A percentile compares a stretch with the other conserved stretches of the same genome.
Evolutionary conservation across 129 eudicot genomes (phyloP).

Genomic region (Rutidosis leptorrhynchoides): DNA sequence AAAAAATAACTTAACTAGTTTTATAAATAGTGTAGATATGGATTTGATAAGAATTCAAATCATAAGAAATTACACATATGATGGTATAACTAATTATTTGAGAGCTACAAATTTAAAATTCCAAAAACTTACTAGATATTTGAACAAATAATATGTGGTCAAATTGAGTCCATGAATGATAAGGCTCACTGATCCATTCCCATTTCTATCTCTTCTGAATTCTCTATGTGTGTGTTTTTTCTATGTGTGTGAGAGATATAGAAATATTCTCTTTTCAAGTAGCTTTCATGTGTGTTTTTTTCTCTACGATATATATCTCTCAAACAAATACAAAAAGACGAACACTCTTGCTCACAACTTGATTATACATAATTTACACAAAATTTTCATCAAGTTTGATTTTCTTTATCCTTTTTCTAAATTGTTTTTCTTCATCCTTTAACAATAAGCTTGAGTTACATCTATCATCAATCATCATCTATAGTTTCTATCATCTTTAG

Average conservation of each 20-base stretch:
- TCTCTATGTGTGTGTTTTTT: slow-evolving; percentile 2
- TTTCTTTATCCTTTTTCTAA: neutral
- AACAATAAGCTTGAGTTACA: slow-evolving; percentile 7
- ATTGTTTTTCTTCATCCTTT: slow-evolving; percentile 14
- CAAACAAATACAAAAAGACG: slow-evolving; percentile 43
- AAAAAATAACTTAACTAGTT: too few species aligned
- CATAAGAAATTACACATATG: too few species aligned
- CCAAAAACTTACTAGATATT: neutral
- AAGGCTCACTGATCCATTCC: slow-evolving; percentile 31
- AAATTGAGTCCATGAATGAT: slow-evolving; percentile 35
- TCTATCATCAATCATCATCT: slow-evolving; percentile 8
- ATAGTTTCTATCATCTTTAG: neutral
- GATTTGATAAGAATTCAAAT: too few species aligned
- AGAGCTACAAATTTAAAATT: slow-evolving; percentile 1
- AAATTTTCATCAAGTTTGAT: slow-evolving; percentile 23
- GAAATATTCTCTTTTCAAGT: slow-evolving; percentile 38
- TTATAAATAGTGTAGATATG: too few species aligned
- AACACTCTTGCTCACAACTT: slow-evolving; percentile 34
- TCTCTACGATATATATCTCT: slow-evolving; percentile 33
- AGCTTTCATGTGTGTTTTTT: slow-evolving; percentile 42
- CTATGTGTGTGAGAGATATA: slow-evolving; percentile 29
- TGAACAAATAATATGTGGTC: slow-evolving; percentile 29
- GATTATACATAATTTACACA: slow-evolving; percentile 18
- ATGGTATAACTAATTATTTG: too few species aligned
- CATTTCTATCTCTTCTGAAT: slow-evolving; percentile 8